phyloP scores from a whole-genome alignment of 495 filamentous ascomycete species.

The Jackrogersella multiformis region DNA sequence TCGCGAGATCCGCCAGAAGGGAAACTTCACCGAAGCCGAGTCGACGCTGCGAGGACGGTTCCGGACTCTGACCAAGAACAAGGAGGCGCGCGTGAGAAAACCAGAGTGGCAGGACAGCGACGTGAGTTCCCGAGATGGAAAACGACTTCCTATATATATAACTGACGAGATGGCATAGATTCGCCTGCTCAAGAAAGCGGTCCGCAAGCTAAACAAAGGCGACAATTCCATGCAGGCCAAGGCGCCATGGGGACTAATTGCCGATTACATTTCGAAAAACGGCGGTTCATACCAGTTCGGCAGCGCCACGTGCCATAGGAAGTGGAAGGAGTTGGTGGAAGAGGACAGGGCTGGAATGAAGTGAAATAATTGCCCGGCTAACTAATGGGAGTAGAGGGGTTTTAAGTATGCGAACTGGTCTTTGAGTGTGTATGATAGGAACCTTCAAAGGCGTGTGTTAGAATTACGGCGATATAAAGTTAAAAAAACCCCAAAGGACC shows the following conservation, averaged over 20 bases:
- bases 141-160: not conserved
- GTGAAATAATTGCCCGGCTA: not conserved
- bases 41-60: slow-evolving; percentile 86
- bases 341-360: slow-evolving; percentile 27
- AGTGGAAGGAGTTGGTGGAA: slow-evolving; percentile 67
- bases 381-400: not conserved
- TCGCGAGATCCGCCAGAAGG: slow-evolving; percentile 74
- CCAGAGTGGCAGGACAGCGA: slow-evolving; percentile 80
- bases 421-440: slow-evolving; percentile 32
- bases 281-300: slow-evolving; percentile 89
- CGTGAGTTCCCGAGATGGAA: slow-evolving; percentile 62
- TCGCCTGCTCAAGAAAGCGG: slow-evolving; percentile 58
- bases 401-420: slow-evolving; percentile 19
- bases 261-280: slow-evolving; percentile 71
- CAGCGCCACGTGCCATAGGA: slow-evolving; percentile 87
- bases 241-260: slow-evolving; percentile 85
- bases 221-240: slow-evolving; percentile 51
- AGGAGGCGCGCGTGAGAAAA: slow-evolving; percentile 76
- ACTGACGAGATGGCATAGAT: slow-evolving; percentile 50
- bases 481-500: not conserved
- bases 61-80: slow-evolving; percentile 79
- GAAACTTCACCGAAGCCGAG: slow-evolving; percentile 79
- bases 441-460: slow-evolving; percentile 22
- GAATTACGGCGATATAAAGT: slow-evolving; percentile 3
- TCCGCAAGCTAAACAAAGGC: slow-evolving; percentile 50